Evolutionary conservation across 495 filamentous ascomycete species (phyloP).

Genomic region (Penicillium daleae): DNA sequence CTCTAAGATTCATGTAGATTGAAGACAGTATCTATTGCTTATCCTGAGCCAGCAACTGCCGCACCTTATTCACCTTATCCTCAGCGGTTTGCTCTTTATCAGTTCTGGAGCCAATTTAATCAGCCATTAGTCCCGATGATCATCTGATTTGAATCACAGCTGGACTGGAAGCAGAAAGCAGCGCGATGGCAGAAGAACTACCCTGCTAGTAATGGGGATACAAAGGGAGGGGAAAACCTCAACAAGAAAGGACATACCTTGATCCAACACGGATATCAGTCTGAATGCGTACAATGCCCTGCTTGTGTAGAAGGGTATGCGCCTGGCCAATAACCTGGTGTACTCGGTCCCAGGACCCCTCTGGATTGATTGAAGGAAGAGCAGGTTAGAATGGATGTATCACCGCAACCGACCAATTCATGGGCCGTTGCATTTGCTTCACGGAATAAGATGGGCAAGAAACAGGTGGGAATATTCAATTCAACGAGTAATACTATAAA

Average conservation of each 20-base stretch:
- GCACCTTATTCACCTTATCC: constrained; percentile 70
- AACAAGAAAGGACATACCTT: constrained; percentile 55
- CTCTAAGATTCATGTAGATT: no score
- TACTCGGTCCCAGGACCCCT: constrained; percentile 90
- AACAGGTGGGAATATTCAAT: no score
- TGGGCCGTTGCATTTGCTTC: background rate
- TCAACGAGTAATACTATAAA: no score
- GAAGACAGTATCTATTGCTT: constrained; percentile 9
- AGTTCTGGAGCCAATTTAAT: constrained; percentile 47
- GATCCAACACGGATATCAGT: constrained; percentile 86
- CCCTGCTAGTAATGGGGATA: background rate
- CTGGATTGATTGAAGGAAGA: constrained; percentile 44
- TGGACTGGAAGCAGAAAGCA: no score
- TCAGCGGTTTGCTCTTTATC: constrained; percentile 69
- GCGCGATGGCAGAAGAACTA: background rate
- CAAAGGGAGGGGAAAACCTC: background rate
- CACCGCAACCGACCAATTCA: no score
- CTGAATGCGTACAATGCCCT: constrained; percentile 82
- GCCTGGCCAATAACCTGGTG: constrained; percentile 89
- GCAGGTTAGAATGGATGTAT: background rate
- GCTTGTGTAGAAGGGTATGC: constrained; percentile 80
- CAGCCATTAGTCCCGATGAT: constrained; percentile 11
- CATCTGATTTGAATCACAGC: background rate
- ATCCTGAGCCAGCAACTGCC: constrained; percentile 56
- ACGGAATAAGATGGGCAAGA: background rate